Evolutionary conservation across 2,329 filamentous ascomycete genomes (phyloP).

Genomic region (Shiraia sp.): DNA sequence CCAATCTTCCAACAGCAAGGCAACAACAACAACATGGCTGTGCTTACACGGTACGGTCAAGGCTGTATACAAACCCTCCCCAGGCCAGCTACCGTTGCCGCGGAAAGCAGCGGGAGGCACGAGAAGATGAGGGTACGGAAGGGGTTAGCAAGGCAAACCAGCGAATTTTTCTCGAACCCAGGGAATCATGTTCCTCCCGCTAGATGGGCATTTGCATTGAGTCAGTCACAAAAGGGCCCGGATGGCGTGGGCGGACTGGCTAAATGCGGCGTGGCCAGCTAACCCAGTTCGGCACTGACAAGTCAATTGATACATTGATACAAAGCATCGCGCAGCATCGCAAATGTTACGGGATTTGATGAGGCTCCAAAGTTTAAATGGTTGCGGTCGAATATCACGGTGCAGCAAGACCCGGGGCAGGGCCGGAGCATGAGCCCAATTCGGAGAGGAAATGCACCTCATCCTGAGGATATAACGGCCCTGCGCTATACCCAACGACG

Average conservation of each 20-base stretch:
- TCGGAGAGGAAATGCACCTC: slow-evolving; percentile 21
- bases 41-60: too few species aligned
- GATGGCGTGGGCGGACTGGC: slow-evolving; percentile 22
- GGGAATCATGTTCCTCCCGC: slow-evolving; percentile 15
- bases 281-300: slow-evolving; percentile 24
- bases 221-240: slow-evolving; percentile 15
- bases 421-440: slow-evolving; percentile 38
- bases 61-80: too few species aligned
- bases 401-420: too few species aligned
- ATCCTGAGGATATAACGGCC: slow-evolving; percentile 23
- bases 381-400: slow-evolving; percentile 27
- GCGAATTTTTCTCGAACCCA: slow-evolving; percentile 31
- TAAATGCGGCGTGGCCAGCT: slow-evolving; percentile 25
- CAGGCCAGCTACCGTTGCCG: slow-evolving; percentile 12
- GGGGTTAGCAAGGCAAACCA: slow-evolving; percentile 19
- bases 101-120: slow-evolving; percentile 12
- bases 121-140: slow-evolving; percentile 5
- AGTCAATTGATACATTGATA: slow-evolving; percentile 23
- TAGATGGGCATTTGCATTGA: slow-evolving; percentile 18
- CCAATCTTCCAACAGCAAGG: slow-evolving; percentile 14
- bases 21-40: slow-evolving; percentile 9
- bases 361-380: slow-evolving; percentile 35
- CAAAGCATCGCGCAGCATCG: slow-evolving; percentile 10
- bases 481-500: slow-evolving; percentile 35
- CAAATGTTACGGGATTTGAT: slow-evolving; percentile 17